Base-by-base conservation (phyloP, 176 grass and related monocot genomes). In the Triticum monococcum region DNA sequence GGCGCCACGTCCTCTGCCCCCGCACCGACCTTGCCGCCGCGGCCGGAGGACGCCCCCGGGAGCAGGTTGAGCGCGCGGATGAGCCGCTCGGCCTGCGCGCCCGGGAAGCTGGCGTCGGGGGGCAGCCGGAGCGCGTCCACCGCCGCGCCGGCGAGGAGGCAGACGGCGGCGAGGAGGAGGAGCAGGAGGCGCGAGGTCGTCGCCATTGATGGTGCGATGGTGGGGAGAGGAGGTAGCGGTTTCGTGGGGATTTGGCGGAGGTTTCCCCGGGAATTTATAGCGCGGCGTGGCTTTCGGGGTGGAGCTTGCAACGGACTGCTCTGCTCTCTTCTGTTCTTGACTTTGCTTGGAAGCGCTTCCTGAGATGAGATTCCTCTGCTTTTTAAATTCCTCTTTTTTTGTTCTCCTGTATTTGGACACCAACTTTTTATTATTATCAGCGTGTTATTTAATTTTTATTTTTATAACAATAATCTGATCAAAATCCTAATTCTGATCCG, bases 61-160 rank as follows among this genome's bases (percentile, higher is more conserved):
- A 90, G 86, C 86, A 98, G 93, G 72, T 98, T 98, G 81, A 98
- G 87, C 64, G 93, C 79, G 82, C 88, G 86, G 81, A 98, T 95
- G 41, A 98, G 89, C 54, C 88, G 81, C 80, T 98, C 88, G 0
- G 96, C 88, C 81, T 93, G 91, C 77, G 87, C 82, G 18, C 54
- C 70, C 11, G 96, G 86, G 86, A 92, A 92, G 56, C n/a, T 90
- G 50, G 87, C 92, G 56, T 73, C 83, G 0, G 12, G 57, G 20
- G 87, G 90, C 64, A 92, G 75, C n/a, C 68, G 87, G 33, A 92
- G 72, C 38, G 10, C 67, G 40, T 36, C 79, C 0, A 7, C 64
- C 18, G 43, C 30, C n/a, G 33, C 37, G 2, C 30, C 24, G 12
- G 60, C 45, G 41, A 13, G 22, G 77, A 67, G 65, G 76, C 72